phyloP scores from a whole-genome alignment of 2,329 filamentous ascomycete species.

The Aspergillus tamarii region DNA sequence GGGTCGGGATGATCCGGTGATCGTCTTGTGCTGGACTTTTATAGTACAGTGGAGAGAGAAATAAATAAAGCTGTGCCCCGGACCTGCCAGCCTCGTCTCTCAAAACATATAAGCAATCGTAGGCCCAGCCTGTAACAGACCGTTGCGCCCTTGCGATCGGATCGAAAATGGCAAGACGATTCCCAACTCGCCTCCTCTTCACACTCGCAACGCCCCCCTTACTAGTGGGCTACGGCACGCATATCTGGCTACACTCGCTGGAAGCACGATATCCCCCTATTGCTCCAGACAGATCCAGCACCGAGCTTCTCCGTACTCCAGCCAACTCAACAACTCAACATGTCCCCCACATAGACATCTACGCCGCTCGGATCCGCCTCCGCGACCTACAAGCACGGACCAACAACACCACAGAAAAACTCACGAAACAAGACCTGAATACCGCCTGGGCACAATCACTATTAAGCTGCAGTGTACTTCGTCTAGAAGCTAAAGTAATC shows the following conservation, averaged over 20 bases:
- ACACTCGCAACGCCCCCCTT: constrained; percentile 18
- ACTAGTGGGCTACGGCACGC: constrained; percentile 23
- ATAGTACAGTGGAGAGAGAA: not conserved
- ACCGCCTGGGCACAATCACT: constrained; percentile 29
- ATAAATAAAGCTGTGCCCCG: not conserved
- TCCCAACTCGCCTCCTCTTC: constrained; percentile 12
- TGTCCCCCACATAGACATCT: constrained; percentile 31
- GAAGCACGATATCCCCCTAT: constrained; percentile 32
- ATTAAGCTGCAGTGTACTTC: constrained; percentile 19
- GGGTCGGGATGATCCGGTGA: not conserved
- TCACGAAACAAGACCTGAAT: constrained; percentile 16
- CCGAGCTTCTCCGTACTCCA: constrained; percentile 22
- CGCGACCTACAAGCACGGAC: constrained; percentile 17
- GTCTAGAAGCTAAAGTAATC: constrained; percentile 22
- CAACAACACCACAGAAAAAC: not conserved
- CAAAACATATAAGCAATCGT: not conserved
- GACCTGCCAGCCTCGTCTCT: not conserved
- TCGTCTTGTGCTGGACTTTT: not conserved
- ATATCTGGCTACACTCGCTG: constrained; percentile 26
- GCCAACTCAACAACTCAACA: constrained; percentile 20
- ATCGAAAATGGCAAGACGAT: not conserved
- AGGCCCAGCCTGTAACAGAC: not conserved
- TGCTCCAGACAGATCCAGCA: constrained; percentile 21
- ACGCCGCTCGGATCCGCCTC: constrained; percentile 26
- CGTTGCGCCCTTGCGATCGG: not conserved